A percentile compares a stretch with the other conserved stretches of the same genome.
phyloP scores from a whole-genome alignment of 2,329 filamentous ascomycete genomes.

The Venturia nashicola region DNA sequence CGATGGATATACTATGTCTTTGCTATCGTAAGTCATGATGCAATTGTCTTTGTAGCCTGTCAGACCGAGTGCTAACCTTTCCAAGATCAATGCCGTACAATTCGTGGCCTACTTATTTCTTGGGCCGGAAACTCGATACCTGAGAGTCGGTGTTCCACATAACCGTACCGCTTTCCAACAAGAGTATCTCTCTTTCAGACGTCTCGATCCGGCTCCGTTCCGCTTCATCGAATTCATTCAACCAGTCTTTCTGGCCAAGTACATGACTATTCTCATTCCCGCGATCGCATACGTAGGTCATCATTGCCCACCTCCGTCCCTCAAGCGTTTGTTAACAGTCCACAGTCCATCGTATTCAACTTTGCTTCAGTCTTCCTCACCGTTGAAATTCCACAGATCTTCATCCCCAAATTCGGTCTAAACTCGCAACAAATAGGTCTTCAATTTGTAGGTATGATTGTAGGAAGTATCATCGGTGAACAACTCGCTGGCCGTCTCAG shows the following conservation, averaged over 20 bases:
- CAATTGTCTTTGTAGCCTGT: not conserved
- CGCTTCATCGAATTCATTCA: constrained; percentile 38
- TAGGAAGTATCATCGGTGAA: constrained; percentile 46
- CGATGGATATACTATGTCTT: constrained; percentile 48
- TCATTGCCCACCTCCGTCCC: not conserved
- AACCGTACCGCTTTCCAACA: constrained; percentile 30
- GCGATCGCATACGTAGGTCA: constrained; percentile 32
- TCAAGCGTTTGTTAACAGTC: not conserved
- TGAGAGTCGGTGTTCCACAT: constrained; percentile 27
- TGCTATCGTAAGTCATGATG: constrained; percentile 17
- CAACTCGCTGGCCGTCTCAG: constrained; percentile 42
- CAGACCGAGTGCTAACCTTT: constrained; percentile 1
- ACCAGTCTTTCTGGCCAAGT: constrained; percentile 34
- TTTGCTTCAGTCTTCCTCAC: constrained; percentile 42
- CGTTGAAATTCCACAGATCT: constrained; percentile 48
- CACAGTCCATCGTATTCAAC: constrained; percentile 40
- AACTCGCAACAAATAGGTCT: constrained; percentile 46
- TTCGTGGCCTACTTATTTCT: constrained; percentile 45
- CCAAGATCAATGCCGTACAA: constrained; percentile 39
- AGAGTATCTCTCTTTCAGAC: constrained; percentile 29
- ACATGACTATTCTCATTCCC: constrained; percentile 38
- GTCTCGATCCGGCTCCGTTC: constrained; percentile 42
- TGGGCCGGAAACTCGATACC: constrained; percentile 43
- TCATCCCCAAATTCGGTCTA: constrained; percentile 42
- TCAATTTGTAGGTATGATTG: constrained; percentile 44